phyloP scores from a whole-genome alignment of 1,284 basidiomycete species.

The Inonotus hispidus region DNA sequence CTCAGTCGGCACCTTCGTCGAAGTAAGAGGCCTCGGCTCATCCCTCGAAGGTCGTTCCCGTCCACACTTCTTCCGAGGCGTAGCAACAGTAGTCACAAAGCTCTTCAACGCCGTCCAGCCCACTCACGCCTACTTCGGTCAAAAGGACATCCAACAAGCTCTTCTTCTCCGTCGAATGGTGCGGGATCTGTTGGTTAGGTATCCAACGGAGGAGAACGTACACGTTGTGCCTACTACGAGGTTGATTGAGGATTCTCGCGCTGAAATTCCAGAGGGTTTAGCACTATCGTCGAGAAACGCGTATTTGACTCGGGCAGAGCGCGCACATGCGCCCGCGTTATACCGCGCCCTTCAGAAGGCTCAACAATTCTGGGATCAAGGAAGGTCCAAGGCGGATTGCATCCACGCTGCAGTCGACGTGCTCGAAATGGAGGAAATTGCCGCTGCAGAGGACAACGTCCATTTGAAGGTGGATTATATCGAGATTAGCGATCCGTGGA shows the following conservation, averaged over 20 bases:
- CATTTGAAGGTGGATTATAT: slow-evolving; percentile 78
- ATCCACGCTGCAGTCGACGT: slow-evolving; percentile 41
- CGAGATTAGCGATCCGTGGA: slow-evolving; percentile 79
- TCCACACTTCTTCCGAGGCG: slow-evolving; percentile 94
- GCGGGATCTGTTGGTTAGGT: slow-evolving; percentile 74
- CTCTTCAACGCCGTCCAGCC: slow-evolving; percentile 93
- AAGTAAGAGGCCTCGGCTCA: slow-evolving; percentile 82
- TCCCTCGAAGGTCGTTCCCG: slow-evolving; percentile 83
- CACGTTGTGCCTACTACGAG: slow-evolving; percentile 62
- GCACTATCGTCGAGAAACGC: slow-evolving; percentile 91
- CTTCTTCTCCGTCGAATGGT: slow-evolving; percentile 82
- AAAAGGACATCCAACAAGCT: slow-evolving; percentile 98
- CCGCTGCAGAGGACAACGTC: slow-evolving; percentile 38
- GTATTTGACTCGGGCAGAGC: slow-evolving; percentile 69
- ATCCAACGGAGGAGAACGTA: slow-evolving; percentile 65
- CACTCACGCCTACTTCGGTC: slow-evolving; percentile 91
- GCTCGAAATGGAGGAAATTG: slow-evolving; percentile 30
- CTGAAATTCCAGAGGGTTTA: slow-evolving; percentile 41
- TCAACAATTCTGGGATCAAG: slow-evolving; percentile 46
- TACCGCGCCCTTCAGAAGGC: slow-evolving; percentile 64
- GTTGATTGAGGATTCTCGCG: not conserved
- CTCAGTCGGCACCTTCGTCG: slow-evolving; percentile 85
- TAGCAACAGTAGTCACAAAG: slow-evolving; percentile 93
- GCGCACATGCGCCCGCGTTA: slow-evolving; percentile 66
- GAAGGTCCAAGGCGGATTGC: slow-evolving; percentile 48